Percentiles rank a stretch among this genome's conserved stretches.
Evolutionary conservation across 2,329 filamentous ascomycete species (phyloP).

Genomic region (Macrophomina tecta): DNA sequence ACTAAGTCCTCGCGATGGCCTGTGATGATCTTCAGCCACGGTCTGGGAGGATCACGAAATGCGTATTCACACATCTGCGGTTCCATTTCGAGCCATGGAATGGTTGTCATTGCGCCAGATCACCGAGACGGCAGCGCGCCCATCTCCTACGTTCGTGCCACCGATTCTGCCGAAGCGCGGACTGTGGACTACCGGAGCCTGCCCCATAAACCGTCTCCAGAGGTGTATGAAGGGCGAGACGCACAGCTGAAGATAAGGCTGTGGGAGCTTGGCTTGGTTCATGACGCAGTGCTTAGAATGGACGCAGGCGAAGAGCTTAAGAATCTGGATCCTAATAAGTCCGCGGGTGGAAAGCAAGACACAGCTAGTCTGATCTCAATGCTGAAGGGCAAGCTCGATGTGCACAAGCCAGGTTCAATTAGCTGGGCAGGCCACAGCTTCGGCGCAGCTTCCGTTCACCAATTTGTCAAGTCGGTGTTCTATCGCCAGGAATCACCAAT

Average conservation of each 20-base stretch:
- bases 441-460: constrained; percentile 74
- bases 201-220: constrained; percentile 67
- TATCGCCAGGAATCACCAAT: constrained; percentile 31
- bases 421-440: constrained; percentile 83
- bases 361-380: constrained; percentile 58
- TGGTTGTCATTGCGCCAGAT: constrained; percentile 81
- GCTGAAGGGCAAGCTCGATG: constrained; percentile 67
- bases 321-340: constrained; percentile 54
- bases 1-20: constrained; percentile 69
- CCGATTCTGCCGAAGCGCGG: constrained; percentile 49
- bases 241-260: constrained; percentile 75
- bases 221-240: constrained; percentile 71
- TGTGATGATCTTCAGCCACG: constrained; percentile 85
- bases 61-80: constrained; percentile 84
- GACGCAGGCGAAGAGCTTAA: constrained; percentile 60
- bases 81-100: constrained; percentile 78
- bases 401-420: constrained; percentile 74
- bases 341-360: constrained; percentile 41
- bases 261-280: constrained; percentile 77
- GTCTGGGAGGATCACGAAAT: constrained; percentile 79
- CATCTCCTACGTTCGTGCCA: constrained; percentile 72
- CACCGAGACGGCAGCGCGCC: constrained; percentile 83
- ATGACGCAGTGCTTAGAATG: constrained; percentile 71
- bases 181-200: constrained; percentile 54
- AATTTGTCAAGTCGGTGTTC: constrained; percentile 80